A percentile compares a stretch with the other conserved stretches of the same genome.
phyloP scores from a whole-genome alignment of 2,329 filamentous ascomycete genomes.

The Didymella lethalis region DNA sequence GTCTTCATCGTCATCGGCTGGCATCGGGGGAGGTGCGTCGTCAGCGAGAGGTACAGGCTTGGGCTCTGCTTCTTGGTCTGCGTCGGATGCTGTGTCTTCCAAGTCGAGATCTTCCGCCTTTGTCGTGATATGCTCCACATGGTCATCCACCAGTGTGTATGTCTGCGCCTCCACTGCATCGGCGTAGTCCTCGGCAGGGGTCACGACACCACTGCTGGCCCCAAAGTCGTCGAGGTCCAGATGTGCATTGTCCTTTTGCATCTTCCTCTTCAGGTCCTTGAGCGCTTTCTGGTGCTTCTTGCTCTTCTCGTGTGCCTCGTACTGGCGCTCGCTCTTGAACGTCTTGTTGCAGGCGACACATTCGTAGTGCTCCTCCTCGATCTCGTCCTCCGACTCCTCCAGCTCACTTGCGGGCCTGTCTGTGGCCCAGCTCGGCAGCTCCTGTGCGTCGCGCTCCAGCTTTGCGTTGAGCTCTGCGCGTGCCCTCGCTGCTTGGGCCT shows the following conservation, averaged over 20 bases:
- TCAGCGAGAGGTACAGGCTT: background rate
- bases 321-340: constrained; percentile 92
- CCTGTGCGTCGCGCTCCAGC: constrained; percentile 68
- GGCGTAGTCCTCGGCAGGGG: constrained; percentile 37
- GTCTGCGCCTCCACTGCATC: constrained; percentile 18
- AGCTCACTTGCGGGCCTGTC: constrained; percentile 64
- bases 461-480: constrained; percentile 82
- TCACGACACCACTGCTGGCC: constrained; percentile 44
- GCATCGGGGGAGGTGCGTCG: background rate
- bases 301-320: constrained; percentile 90
- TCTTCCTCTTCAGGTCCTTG: constrained; percentile 78
- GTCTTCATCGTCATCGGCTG: background rate
- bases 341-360: constrained; percentile 70
- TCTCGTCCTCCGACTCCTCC: constrained; percentile 60
- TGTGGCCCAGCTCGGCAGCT: constrained; percentile 78
- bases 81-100: constrained; percentile 2
- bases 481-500: constrained; percentile 83
- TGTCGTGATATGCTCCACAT: constrained; percentile 28
- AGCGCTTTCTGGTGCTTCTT: constrained; percentile 94
- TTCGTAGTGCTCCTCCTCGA: constrained; percentile 63
- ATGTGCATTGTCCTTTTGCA: constrained; percentile 79
- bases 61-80: background rate
- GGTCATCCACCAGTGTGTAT: constrained; percentile 37
- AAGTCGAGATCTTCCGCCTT: constrained; percentile 28
- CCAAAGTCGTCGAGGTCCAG: constrained; percentile 57